A percentile compares a stretch with the other conserved stretches of the same genome.
Evolutionary conservation across 2,329 filamentous ascomycete species (phyloP).

Genomic region (Teratosphaeria pseudoeucalypti): DNA sequence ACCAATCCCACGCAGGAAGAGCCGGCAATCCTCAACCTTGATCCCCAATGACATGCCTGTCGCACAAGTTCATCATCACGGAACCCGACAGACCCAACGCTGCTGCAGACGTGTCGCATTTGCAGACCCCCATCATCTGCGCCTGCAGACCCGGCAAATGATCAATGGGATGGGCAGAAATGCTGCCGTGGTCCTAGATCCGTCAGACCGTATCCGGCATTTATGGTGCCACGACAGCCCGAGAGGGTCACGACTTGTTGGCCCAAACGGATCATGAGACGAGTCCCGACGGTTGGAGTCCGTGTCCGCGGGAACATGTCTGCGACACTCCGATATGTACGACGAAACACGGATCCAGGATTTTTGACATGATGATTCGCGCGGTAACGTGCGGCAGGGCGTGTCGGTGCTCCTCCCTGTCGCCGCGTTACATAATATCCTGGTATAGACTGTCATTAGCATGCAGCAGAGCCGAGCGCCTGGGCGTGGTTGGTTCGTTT

Average conservation of each 20-base stretch:
- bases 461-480: background rate
- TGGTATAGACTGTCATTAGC: background rate
- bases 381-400: background rate
- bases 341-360: too few species aligned
- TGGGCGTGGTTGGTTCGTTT: background rate
- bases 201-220: too few species aligned
- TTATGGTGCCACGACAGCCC: too few species aligned
- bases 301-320: too few species aligned
- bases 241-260: background rate
- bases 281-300: too few species aligned
- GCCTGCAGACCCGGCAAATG: background rate
- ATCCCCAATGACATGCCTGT: background rate
- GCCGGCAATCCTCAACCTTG: too few species aligned
- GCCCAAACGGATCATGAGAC: too few species aligned
- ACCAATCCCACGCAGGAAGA: too few species aligned
- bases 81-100: too few species aligned
- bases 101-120: background rate
- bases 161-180: background rate
- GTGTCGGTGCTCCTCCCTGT: background rate
- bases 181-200: background rate
- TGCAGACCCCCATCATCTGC: background rate
- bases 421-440: background rate
- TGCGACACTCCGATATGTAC: too few species aligned
- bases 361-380: background rate
- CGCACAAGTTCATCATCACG: too few species aligned